Evolutionary conservation across 176 grass and related monocot species (phyloP).

Genomic region (Dendrocalamus sinicus): DNA sequence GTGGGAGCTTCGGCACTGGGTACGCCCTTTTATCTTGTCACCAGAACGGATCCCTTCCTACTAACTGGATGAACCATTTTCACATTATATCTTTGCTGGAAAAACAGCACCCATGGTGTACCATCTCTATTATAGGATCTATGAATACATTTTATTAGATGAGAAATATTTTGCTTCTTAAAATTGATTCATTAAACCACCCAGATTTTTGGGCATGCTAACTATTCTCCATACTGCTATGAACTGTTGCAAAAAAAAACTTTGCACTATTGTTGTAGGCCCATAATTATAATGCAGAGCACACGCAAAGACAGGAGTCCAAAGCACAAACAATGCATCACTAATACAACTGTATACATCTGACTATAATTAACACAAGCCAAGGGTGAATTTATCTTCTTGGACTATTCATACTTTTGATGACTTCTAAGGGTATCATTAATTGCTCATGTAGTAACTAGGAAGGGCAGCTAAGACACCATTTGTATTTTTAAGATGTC

Average conservation of each 20-base stretch:
- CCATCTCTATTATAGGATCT: too few relatives aligned
- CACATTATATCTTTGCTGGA: too few relatives aligned
- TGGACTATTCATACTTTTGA: background rate
- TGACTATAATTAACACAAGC: background rate
- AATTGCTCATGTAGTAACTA: background rate
- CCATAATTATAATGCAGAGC: background rate
- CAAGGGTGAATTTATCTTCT: background rate
- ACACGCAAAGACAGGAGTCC: background rate
- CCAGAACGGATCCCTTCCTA: too few relatives aligned
- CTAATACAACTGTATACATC: background rate
- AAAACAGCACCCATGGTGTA: too few relatives aligned
- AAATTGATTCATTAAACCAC: too few relatives aligned
- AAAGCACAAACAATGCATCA: background rate
- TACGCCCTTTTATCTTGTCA: too few relatives aligned
- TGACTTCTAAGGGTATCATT: background rate
- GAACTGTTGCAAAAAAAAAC: background rate
- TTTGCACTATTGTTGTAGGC: background rate
- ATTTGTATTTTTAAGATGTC: background rate
- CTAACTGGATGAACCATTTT: too few relatives aligned
- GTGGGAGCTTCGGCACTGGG: too few relatives aligned
- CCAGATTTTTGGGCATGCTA: background rate
- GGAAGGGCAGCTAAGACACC: background rate
- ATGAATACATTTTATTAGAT: too few relatives aligned
- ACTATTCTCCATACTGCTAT: background rate
- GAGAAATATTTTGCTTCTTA: too few relatives aligned